Evolutionary conservation across 371 early-diverging fungal genomes (phyloP).

Genomic region (Paraphysoderma sedebokerense): DNA sequence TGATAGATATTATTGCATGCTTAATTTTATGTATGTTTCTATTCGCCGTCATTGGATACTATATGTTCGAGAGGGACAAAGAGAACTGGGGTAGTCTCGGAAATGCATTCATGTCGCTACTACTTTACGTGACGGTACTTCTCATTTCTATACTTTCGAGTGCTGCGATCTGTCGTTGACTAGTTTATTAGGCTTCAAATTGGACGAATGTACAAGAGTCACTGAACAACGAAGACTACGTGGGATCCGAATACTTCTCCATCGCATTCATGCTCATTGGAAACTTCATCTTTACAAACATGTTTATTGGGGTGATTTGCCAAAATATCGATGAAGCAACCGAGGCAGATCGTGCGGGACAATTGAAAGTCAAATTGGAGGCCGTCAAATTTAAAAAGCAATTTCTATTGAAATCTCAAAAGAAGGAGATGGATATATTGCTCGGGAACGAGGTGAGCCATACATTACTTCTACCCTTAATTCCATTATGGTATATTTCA

Average conservation of each 20-base stretch:
- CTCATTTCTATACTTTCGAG: too few relatives aligned
- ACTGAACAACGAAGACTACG: conserved; percentile 8
- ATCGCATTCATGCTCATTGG: conserved; percentile 15
- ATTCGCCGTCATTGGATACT: conserved; percentile 5
- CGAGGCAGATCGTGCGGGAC: conserved; percentile 8
- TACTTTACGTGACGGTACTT: conserved; percentile 8
- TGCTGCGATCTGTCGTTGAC: too few relatives aligned
- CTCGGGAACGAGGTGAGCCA: too few relatives aligned
- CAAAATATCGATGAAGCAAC: conserved; percentile 20
- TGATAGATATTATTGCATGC: conserved; percentile 2
- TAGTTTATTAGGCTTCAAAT: conserved; percentile 1
- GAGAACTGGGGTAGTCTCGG: conserved; percentile 4
- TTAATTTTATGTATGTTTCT: conserved; percentile 3
- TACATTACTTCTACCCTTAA: too few relatives aligned
- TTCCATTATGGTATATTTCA: too few relatives aligned
- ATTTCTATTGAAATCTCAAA: too few relatives aligned
- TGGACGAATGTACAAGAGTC: conserved; percentile 14
- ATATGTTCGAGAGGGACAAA: conserved; percentile 3
- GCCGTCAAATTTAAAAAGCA: conserved; percentile 14
- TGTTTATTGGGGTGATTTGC: conserved; percentile 23
- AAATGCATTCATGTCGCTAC: conserved; percentile 7
- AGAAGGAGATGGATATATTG: too few relatives aligned
- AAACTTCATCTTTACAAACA: conserved; percentile 20
- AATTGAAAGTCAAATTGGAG: conserved; percentile 4
- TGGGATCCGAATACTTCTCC: conserved; percentile 8